Conservation (phyloP, 257 asterid species). For the Solanum tarapatanum region DNA sequence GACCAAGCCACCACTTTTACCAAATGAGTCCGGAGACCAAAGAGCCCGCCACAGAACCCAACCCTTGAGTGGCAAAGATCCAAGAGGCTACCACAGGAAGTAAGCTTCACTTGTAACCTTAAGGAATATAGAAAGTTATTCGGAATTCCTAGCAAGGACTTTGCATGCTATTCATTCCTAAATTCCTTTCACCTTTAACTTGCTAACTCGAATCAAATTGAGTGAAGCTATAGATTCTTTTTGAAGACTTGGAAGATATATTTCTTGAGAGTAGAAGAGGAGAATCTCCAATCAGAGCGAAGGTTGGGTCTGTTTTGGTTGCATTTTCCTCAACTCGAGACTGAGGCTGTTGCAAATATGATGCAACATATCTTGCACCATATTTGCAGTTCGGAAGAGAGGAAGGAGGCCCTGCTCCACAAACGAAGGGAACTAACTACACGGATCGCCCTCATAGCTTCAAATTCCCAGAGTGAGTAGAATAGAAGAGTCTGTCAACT, state of each 20-base stretch:
- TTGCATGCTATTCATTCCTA: not conserved
- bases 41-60: not conserved
- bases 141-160: not conserved
- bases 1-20: not conserved
- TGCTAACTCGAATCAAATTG: not conserved
- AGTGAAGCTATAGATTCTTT: not conserved
- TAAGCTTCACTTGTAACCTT: not conserved
- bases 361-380: not conserved
- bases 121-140: not conserved
- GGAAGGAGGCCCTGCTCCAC: not conserved
- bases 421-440: not conserved
- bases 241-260: not conserved
- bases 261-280: not conserved
- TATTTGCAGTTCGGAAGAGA: too few relatives aligned
- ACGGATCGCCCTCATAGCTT: not conserved
- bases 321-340: not conserved
- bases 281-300: not conserved
- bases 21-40: not conserved
- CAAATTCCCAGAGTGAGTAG: not conserved
- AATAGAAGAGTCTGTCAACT: not conserved
- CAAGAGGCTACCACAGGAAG: not conserved
- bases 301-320: not conserved
- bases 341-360: not conserved
- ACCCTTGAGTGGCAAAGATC: not conserved
- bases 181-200: not conserved